Evolutionary conservation across 2,329 filamentous ascomycete species (phyloP).

Genomic region (Ophiostoma pallidulum): DNA sequence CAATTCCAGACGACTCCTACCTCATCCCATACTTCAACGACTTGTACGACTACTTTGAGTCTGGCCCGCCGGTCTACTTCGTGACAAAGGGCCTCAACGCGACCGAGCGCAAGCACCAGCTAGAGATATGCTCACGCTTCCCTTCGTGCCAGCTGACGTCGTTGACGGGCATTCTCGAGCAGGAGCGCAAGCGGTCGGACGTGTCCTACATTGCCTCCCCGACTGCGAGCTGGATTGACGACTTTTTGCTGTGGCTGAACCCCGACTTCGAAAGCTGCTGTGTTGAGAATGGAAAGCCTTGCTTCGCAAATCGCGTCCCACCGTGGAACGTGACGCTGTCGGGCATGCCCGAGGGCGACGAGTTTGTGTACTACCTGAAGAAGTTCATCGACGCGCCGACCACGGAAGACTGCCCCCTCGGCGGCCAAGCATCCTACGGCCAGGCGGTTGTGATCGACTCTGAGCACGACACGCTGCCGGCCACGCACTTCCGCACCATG

Average conservation of each 20-base stretch:
- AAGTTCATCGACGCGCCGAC: slow-evolving; percentile 78
- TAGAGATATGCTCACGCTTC: slow-evolving; percentile 82
- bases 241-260: slow-evolving; percentile 95
- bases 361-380: slow-evolving; percentile 78
- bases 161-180: slow-evolving; percentile 81
- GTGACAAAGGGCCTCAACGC: slow-evolving; percentile 75
- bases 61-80: slow-evolving; percentile 92
- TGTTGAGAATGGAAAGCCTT: slow-evolving; percentile 59
- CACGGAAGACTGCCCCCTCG: slow-evolving; percentile 75
- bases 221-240: slow-evolving; percentile 92
- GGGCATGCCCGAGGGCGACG: slow-evolving; percentile 88
- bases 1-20: slow-evolving; percentile 88
- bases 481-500: slow-evolving; percentile 84
- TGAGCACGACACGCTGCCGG: slow-evolving; percentile 56
- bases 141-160: slow-evolving; percentile 79
- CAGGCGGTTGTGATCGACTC: slow-evolving; percentile 72
- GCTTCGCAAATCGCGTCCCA: slow-evolving; percentile 68
- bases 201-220: slow-evolving; percentile 82
- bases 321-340: slow-evolving; percentile 81
- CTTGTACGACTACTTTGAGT: slow-evolving; percentile 82
- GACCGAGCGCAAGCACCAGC: slow-evolving; percentile 66
- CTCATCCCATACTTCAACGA: slow-evolving; percentile 96
- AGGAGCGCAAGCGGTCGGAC: slow-evolving; percentile 82
- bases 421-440: slow-evolving; percentile 78
- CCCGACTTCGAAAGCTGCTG: slow-evolving; percentile 68